These are phyloP conservation scores for Apocynum venetum DNA, from an alignment of 257 asterid genomes.

Conservation along the genomic window DNA sequence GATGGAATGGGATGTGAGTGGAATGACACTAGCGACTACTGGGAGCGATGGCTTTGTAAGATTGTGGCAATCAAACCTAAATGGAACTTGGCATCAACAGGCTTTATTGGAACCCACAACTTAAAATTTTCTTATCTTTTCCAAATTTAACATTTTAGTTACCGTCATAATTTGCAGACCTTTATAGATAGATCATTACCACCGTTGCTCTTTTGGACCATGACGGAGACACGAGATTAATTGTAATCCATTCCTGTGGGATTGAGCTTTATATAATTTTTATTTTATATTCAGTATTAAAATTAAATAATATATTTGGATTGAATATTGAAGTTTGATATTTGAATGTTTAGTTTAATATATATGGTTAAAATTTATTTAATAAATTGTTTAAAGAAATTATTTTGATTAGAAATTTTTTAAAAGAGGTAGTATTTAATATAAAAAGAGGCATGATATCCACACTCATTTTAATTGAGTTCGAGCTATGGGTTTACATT, in stretches of 20 bases:
- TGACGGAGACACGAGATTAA: neutral
- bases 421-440: no score
- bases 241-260: neutral
- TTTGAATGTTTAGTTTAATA: no score
- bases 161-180: neutral
- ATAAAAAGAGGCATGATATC: no score
- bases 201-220: neutral
- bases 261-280: neutral
- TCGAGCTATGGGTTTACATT: no score
- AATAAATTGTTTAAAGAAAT: no score
- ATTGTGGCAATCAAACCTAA: slow-evolving; percentile 82
- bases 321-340: neutral
- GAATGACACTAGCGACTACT: slow-evolving; percentile 85
- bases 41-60: slow-evolving; percentile 72
- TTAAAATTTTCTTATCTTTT: slow-evolving; percentile 10
- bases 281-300: neutral
- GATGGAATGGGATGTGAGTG: slow-evolving; percentile 98
- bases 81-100: slow-evolving; percentile 78
- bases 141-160: neutral
- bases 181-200: neutral
- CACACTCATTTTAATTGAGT: no score
- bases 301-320: neutral
- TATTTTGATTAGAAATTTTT: no score
- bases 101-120: slow-evolving; percentile 53
- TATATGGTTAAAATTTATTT: no score